phyloP scores from a whole-genome alignment of 2,329 filamentous ascomycete genomes.

The Cladophialophora immunda region DNA sequence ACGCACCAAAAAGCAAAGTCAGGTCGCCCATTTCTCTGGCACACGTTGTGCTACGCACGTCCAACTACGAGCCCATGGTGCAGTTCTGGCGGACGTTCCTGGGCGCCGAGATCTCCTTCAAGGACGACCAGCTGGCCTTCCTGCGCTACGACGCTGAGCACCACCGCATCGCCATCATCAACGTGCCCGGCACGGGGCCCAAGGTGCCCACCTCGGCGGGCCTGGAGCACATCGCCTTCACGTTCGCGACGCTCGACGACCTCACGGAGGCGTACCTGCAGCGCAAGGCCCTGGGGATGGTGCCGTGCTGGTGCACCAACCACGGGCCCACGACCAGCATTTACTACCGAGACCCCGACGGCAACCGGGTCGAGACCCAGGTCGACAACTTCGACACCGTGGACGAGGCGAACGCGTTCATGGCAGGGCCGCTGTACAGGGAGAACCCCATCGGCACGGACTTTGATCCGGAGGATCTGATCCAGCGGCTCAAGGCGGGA shows the following conservation, averaged over 20 bases:
- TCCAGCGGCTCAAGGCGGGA: slow-evolving; percentile 7
- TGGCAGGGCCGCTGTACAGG: slow-evolving; percentile 2
- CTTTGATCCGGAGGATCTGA: slow-evolving; percentile 25
- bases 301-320: slow-evolving; percentile 57
- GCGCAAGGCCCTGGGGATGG: slow-evolving; percentile 21
- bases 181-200: slow-evolving; percentile 40
- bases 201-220: slow-evolving; percentile 6
- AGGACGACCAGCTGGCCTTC: slow-evolving; percentile 16
- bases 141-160: slow-evolving; percentile 22
- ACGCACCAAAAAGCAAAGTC: background rate
- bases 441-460: slow-evolving; percentile 28
- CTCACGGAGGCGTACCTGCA: slow-evolving; percentile 50
- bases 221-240: slow-evolving; percentile 22
- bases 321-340: slow-evolving; percentile 59
- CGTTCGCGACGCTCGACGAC: slow-evolving; percentile 5
- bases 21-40: slow-evolving; percentile 24
- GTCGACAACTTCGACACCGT: slow-evolving; percentile 52
- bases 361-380: slow-evolving; percentile 58
- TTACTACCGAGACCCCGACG: slow-evolving; percentile 61
- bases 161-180: slow-evolving; percentile 56
- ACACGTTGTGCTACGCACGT: slow-evolving; percentile 31
- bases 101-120: slow-evolving; percentile 11
- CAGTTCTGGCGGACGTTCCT: slow-evolving; percentile 22
- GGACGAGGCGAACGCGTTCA: slow-evolving; percentile 21
- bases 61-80: slow-evolving; percentile 18